A percentile compares a stretch with the other conserved stretches of the same genome.
Evolutionary conservation across 352 stramenopile genomes (phyloP).

Genomic region (Pythium sukuiense): DNA sequence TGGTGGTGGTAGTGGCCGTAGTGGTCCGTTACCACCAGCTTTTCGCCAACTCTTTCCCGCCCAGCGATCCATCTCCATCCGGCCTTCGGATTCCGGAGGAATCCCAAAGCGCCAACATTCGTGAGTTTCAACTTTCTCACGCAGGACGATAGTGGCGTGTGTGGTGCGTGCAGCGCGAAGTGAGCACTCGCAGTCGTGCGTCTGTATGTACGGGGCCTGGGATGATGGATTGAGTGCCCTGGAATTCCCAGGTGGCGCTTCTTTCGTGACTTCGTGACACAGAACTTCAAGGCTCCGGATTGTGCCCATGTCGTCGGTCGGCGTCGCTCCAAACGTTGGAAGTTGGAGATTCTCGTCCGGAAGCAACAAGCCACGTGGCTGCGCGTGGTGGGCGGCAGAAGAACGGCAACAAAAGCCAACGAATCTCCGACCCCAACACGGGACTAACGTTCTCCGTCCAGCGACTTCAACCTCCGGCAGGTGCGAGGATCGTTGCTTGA

Average conservation of each 20-base stretch:
- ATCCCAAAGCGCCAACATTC: not conserved
- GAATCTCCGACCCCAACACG: not conserved
- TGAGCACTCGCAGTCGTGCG: not conserved
- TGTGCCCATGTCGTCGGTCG: not conserved
- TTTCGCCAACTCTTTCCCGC: not conserved
- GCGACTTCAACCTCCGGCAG: constrained; percentile 3
- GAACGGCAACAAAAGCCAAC: constrained; percentile 3
- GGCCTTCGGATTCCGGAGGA: not conserved
- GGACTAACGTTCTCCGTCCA: constrained; percentile 1
- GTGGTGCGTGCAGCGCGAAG: not conserved
- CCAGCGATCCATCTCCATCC: not conserved
- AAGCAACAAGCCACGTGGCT: not conserved
- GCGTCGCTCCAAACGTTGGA: not conserved
- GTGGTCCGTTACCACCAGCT: not conserved
- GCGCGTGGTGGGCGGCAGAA: not conserved
- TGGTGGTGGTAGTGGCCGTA: not conserved
- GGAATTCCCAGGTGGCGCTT: not conserved
- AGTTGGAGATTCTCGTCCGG: not conserved
- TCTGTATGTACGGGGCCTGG: not conserved
- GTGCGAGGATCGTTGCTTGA: constrained; percentile 1
- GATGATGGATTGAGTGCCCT: not conserved
- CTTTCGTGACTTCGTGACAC: constrained; percentile 4
- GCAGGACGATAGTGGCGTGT: not conserved
- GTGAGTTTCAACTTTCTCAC: not conserved
- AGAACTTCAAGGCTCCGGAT: constrained; percentile 1